phyloP scores from a whole-genome alignment of 164 flowering plant genomes.

The Chimonanthus praecox region DNA sequence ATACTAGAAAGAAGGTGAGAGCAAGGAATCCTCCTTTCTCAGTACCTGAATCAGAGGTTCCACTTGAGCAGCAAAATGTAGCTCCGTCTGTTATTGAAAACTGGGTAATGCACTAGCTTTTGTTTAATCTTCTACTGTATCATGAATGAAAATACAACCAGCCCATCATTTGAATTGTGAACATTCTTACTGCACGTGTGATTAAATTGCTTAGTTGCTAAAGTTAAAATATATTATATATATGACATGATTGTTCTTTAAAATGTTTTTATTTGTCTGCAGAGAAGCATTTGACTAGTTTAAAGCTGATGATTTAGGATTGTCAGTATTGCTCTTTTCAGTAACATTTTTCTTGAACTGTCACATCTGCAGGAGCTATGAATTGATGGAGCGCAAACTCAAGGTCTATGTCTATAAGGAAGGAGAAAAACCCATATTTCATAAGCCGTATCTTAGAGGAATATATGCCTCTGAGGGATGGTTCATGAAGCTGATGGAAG shows the following conservation, averaged over 20 bases:
- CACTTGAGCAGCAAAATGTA: too few relatives aligned
- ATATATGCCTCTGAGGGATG: constrained; percentile 16
- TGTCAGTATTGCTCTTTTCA: background rate
- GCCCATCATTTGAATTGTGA: background rate
- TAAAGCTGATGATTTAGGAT: background rate
- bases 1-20: too few relatives aligned
- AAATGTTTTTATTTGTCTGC: background rate
- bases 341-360: background rate
- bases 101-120: too few relatives aligned
- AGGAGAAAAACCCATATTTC: constrained; percentile 14
- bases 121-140: too few relatives aligned
- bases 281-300: background rate
- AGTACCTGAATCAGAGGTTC: too few relatives aligned
- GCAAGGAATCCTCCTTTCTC: too few relatives aligned
- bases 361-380: constrained; percentile 10
- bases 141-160: background rate
- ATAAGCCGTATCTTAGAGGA: constrained; percentile 9
- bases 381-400: constrained; percentile 12
- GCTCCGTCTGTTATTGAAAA: too few relatives aligned
- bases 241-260: background rate
- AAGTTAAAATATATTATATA: background rate
- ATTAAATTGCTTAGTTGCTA: background rate
- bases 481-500: constrained; percentile 16
- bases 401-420: constrained; percentile 12
- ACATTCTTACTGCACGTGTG: background rate